Conservation (phyloP, 164 flowering plant species). For the Santalum album region DNA sequence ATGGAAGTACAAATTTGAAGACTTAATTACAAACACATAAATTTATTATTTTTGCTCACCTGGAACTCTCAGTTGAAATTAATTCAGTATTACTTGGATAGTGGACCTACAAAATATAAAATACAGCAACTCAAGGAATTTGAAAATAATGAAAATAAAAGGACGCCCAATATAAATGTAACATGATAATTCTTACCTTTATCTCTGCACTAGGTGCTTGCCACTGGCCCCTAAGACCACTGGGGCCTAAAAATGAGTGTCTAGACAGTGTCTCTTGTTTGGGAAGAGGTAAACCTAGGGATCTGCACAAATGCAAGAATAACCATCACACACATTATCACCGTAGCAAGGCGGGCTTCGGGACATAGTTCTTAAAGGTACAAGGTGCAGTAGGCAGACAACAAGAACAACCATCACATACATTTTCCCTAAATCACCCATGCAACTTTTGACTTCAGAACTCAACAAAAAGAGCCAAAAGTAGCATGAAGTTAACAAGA, state of each 20-base stretch:
- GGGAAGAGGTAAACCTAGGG: conserved; percentile 60
- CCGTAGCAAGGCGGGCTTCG: too few relatives aligned
- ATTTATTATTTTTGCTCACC: conserved; percentile 31
- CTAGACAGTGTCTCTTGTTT: conserved; percentile 88
- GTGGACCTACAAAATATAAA: conserved; percentile 58
- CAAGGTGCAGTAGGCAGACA: too few relatives aligned
- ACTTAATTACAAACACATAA: too few relatives aligned
- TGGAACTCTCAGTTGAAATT: conserved; percentile 27
- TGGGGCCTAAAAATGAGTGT: conserved; percentile 89
- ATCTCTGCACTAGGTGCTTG: conserved; percentile 50
- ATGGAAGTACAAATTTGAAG: neutral
- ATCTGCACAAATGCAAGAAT: conserved; percentile 26
- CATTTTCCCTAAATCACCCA: too few relatives aligned
- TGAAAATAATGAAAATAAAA: neutral
- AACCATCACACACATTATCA: neutral
- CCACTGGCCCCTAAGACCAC: conserved; percentile 83
- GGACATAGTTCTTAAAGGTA: too few relatives aligned
- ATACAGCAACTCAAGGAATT: neutral
- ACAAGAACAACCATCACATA: too few relatives aligned
- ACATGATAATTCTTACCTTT: conserved; percentile 58
- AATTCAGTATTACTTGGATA: conserved; percentile 68
- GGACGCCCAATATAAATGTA: conserved; percentile 5
- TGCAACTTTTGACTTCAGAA: too few relatives aligned
- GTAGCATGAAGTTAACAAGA: too few relatives aligned
- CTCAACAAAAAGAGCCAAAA: too few relatives aligned